Evolutionary conservation across 2,329 filamentous ascomycete species (phyloP), one percentile per base, ranked within the genome.

Genomic region (Cercospora sp.): DNA sequence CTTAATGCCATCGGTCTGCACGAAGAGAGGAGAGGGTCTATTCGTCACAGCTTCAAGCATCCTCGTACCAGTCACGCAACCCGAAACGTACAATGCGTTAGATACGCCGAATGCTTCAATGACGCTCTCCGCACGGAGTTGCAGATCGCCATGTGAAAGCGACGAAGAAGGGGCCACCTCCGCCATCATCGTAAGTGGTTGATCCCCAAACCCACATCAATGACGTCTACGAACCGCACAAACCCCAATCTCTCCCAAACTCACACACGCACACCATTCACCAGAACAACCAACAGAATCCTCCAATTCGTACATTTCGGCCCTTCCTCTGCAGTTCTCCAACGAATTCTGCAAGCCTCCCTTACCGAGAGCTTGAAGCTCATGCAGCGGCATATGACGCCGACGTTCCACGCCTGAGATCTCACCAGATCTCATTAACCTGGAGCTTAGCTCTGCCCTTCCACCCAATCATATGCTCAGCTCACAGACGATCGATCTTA

Each of bases 191-290:
- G 60, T 48, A 13, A 13, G 60, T 45, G 36, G 23, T 20, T 30
- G 60, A 62, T 62, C 60, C 26, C 30, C 42, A 30, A 45, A 51
- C 23, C n/a, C 28, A 51, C 60, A 51, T 51, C 60, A 62, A 66
- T 66, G 64, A 66, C 64, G 64, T 66, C 64, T 59, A 61, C 31
- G 26, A 66, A 45, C 45, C 60, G 18, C 45, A 42, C 40, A 51
- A 26, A 13, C 30, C 20, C 55, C 48, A 61, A 9, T 31, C 7
- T 53, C 58, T 5, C n/a, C 36, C 13, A 48, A 33, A 31, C 28
- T 33, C 30, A 36, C 28, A 23, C 28, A 6, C 3, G 6, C 55
- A 31, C 16, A 33, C 16, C 30, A 33, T 2, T 5, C 30, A 58
- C 5, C 23, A 18, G 8, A 13, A 18, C 28, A 59, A 30, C 28